Evolutionary conservation across 2,329 filamentous ascomycete species (phyloP).

Genomic region (Xylaria sp.): DNA sequence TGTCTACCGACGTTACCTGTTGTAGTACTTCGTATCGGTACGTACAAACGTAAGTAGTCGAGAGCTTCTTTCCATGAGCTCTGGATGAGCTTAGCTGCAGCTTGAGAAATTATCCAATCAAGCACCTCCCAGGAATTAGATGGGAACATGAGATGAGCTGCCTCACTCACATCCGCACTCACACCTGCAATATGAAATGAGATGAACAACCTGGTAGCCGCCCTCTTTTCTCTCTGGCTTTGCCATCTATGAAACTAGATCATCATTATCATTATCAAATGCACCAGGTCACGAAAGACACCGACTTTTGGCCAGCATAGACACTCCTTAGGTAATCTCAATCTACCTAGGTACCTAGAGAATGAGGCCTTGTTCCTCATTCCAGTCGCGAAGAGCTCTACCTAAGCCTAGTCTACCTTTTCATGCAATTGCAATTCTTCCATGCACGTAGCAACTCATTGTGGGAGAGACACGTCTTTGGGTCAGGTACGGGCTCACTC

Average conservation of each 20-base stretch:
- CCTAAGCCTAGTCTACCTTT: neutral
- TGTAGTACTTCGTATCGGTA: too few species aligned
- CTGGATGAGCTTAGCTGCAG: neutral
- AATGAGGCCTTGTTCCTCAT: neutral
- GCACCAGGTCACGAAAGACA: too few species aligned
- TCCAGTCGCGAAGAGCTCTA: neutral
- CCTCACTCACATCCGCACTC: too few species aligned
- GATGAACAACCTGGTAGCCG: too few species aligned
- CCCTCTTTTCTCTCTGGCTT: neutral
- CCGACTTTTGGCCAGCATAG: neutral
- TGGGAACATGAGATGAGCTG: too few species aligned
- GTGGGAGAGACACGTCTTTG: slow-evolving; percentile 15
- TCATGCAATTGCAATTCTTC: too few species aligned
- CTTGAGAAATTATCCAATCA: neutral
- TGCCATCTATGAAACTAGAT: neutral
- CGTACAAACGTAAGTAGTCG: too few species aligned
- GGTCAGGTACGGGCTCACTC: neutral
- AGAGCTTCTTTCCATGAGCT: too few species aligned
- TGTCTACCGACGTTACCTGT: too few species aligned
- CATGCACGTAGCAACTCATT: neutral
- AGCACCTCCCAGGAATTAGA: neutral
- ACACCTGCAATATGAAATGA: too few species aligned
- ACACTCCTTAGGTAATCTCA: too few species aligned
- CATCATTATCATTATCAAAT: neutral
- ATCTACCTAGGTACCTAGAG: too few species aligned